These are phyloP conservation scores for Xylaria telfairii DNA, from an alignment of 495 filamentous ascomycete species.

Conservation along the genomic window DNA sequence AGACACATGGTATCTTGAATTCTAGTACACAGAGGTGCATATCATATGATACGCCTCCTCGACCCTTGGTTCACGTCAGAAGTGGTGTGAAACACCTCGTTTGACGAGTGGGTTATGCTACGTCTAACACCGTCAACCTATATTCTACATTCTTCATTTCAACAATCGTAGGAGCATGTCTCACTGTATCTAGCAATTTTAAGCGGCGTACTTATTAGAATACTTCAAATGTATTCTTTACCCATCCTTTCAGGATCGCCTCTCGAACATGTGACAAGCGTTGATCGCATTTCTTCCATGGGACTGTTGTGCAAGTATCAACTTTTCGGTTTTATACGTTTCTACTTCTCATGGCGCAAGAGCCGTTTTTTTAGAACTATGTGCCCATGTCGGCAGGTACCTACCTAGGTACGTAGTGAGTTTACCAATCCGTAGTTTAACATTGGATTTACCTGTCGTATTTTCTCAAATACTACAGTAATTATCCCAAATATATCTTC, in stretches of 20 bases:
- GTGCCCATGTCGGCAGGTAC: too few species aligned
- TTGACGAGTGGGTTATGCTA: not conserved
- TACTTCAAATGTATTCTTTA: not conserved
- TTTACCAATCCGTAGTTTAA: too few species aligned
- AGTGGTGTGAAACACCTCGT: not conserved
- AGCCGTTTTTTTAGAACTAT: not conserved
- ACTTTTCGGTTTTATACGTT: not conserved
- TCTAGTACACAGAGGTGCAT: not conserved
- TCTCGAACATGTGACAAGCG: not conserved
- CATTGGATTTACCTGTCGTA: too few species aligned
- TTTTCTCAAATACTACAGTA: too few species aligned
- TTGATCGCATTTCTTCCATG: not conserved
- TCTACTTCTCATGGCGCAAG: not conserved
- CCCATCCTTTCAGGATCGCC: not conserved
- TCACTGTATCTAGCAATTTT: not conserved
- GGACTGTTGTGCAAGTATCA: not conserved
- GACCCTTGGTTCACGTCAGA: not conserved
- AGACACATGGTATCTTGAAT: not conserved
- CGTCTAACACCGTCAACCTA: not conserved
- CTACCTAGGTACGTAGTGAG: too few species aligned
- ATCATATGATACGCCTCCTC: not conserved
- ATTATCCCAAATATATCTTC: too few species aligned
- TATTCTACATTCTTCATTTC: not conserved
- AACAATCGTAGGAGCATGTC: too few species aligned
- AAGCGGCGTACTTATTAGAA: not conserved